These are phyloP conservation scores for Adansonia digitata DNA, from an alignment of 345 rosid species.

Conservation along the genomic window DNA sequence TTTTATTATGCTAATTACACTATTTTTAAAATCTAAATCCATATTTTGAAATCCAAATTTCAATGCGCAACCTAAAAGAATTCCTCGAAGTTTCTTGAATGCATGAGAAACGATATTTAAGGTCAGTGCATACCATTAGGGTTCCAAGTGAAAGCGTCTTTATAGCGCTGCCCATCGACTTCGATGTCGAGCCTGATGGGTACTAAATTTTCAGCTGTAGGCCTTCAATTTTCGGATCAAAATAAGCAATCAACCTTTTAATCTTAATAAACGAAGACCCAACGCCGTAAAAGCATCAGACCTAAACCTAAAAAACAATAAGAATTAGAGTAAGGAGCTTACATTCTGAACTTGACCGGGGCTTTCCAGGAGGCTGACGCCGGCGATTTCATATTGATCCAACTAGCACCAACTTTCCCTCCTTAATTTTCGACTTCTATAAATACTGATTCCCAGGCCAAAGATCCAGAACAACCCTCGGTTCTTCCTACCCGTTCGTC, in stretches of 20 bases:
- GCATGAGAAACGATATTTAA: not conserved
- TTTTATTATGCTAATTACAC: too few relatives aligned
- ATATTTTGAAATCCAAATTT: not conserved
- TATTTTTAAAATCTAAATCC: not conserved
- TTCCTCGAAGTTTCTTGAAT: not conserved
- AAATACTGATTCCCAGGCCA: too few relatives aligned
- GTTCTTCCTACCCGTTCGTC: too few relatives aligned
- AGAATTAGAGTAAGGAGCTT: constrained; percentile 19
- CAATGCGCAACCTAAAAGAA: not conserved
- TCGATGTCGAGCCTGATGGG: constrained; percentile 89
- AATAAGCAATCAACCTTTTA: not conserved
- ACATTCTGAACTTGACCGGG: constrained; percentile 87
- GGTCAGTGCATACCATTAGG: constrained; percentile 53
- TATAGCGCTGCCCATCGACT: constrained; percentile 81
- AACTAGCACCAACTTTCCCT: not conserved
- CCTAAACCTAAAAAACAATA: not conserved
- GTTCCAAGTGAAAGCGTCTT: constrained; percentile 96
- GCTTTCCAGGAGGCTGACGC: constrained; percentile 39
- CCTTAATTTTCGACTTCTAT: not conserved
- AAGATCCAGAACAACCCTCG: too few relatives aligned
- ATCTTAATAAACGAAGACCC: not conserved
- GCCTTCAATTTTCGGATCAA: constrained; percentile 42
- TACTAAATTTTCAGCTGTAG: constrained; percentile 78
- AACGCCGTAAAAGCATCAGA: too few relatives aligned
- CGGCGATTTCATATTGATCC: constrained; percentile 38